phyloP scores from a whole-genome alignment of 2,329 filamentous ascomycete genomes.

The Rosellinia necatrix region DNA sequence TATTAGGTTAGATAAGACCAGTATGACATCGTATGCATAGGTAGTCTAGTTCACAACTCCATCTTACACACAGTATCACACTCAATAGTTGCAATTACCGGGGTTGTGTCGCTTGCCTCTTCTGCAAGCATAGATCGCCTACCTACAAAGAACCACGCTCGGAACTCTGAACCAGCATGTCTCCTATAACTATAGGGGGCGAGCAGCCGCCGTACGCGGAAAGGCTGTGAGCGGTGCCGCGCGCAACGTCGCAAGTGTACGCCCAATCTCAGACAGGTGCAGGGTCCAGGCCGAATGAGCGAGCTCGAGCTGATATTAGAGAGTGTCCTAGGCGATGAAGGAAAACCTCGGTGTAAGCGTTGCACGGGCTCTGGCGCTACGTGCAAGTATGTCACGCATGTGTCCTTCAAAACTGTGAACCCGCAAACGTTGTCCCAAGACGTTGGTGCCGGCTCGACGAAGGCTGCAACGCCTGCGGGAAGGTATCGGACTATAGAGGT shows the following conservation, averaged over 20 bases:
- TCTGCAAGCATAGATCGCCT: too few species aligned
- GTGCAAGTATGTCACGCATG: constrained; percentile 27
- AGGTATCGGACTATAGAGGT: constrained; percentile 15
- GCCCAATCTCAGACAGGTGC: background rate
- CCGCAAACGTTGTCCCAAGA: constrained; percentile 15
- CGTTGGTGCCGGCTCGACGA: background rate
- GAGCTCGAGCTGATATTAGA: background rate
- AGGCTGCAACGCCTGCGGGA: background rate
- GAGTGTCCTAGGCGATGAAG: constrained; percentile 24
- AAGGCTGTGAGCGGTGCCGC: constrained; percentile 31
- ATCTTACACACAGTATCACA: too few species aligned
- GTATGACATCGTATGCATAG: background rate
- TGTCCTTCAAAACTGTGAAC: constrained; percentile 31
- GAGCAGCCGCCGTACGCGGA: constrained; percentile 19
- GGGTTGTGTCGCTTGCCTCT: too few species aligned
- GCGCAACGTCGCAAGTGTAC: constrained; percentile 32
- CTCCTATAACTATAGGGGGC: background rate
- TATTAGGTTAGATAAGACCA: background rate
- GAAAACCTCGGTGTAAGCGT: constrained; percentile 27
- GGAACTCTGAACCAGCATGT: background rate
- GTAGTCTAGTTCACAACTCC: too few species aligned
- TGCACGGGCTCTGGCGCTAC: constrained; percentile 17
- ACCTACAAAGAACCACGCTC: too few species aligned
- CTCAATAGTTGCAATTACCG: too few species aligned
- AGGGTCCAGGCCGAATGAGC: background rate